These are phyloP conservation scores for Cyclostephanos tholiformis DNA, from an alignment of 108 stramenopile species.

Conservation along the genomic window DNA sequence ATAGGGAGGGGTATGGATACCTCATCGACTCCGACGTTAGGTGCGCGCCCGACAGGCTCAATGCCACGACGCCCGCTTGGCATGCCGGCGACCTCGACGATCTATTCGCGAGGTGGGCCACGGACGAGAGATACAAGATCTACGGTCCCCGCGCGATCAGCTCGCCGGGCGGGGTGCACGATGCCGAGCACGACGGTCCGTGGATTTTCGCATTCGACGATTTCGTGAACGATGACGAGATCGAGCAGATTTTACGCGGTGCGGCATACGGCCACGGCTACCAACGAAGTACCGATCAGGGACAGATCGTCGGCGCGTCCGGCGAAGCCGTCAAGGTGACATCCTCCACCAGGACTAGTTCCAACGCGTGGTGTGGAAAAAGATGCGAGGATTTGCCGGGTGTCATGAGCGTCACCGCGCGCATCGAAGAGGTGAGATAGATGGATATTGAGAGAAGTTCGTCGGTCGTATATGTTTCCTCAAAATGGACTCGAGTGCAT, in stretches of 20 bases:
- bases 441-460: not conserved
- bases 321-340: slow-evolving; percentile 59
- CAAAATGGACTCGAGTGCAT: too few relatives aligned
- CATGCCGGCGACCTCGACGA: slow-evolving; percentile 28
- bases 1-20: slow-evolving; percentile 38
- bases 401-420: slow-evolving; percentile 36
- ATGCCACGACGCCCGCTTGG: slow-evolving; percentile 47
- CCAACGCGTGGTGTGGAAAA: slow-evolving; percentile 64
- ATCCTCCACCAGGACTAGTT: slow-evolving; percentile 49
- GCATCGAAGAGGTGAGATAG: slow-evolving; percentile 45
- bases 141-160: slow-evolving; percentile 39
- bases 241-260: slow-evolving; percentile 40
- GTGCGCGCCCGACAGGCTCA: slow-evolving; percentile 37
- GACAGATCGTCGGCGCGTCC: slow-evolving; percentile 33
- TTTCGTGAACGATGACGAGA: slow-evolving; percentile 53
- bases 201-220: slow-evolving; percentile 64
- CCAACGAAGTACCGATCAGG: slow-evolving; percentile 58
- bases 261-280: slow-evolving; percentile 34
- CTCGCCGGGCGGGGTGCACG: slow-evolving; percentile 21
- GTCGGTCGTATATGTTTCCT: not conserved
- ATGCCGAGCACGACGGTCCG: slow-evolving; percentile 49
- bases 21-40: slow-evolving; percentile 37
- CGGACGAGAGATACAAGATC: slow-evolving; percentile 15
- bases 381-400: slow-evolving; percentile 55
- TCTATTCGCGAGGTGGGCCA: slow-evolving; percentile 45